Percentiles rank a stretch among this genome's conserved stretches.
Evolutionary conservation across 495 filamentous ascomycete genomes (phyloP).

Genomic region (Penicillium egyptiacum): DNA sequence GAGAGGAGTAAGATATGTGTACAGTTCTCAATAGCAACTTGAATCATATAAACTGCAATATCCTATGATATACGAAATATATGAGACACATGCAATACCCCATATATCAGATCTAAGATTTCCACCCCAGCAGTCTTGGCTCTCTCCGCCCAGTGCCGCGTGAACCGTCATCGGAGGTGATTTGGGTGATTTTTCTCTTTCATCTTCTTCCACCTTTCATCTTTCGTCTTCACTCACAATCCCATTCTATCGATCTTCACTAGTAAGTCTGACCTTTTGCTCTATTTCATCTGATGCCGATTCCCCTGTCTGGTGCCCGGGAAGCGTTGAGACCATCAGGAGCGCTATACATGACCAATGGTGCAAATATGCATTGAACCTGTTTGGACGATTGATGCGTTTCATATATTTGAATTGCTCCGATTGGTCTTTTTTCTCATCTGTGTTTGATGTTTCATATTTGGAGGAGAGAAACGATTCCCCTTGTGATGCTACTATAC

Average conservation of each 20-base stretch:
- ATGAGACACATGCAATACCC: neutral
- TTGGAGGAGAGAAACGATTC: neutral
- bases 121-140: conserved; percentile 31
- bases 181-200: conserved; percentile 20
- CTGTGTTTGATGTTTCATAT: neutral
- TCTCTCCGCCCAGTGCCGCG: conserved; percentile 20
- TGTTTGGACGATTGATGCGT: neutral
- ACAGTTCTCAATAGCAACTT: no score
- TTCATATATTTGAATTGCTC: neutral
- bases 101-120: conserved; percentile 5
- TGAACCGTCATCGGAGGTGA: conserved; percentile 22
- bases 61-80: neutral
- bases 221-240: neutral
- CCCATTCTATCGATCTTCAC: neutral
- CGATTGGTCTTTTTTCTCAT: neutral
- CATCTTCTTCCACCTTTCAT: conserved; percentile 6
- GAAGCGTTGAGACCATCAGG: conserved; percentile 4
- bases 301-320: conserved; percentile 14
- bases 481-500: conserved; percentile 8
- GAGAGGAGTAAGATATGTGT: neutral
- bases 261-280: conserved; percentile 1
- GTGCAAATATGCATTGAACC: neutral
- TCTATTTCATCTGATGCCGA: neutral
- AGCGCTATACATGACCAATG: conserved; percentile 6
- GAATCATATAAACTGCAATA: neutral